Evolutionary conservation across 176 grass and related monocot genomes (phyloP).

Genomic region (Rhynchospora tenuis): DNA sequence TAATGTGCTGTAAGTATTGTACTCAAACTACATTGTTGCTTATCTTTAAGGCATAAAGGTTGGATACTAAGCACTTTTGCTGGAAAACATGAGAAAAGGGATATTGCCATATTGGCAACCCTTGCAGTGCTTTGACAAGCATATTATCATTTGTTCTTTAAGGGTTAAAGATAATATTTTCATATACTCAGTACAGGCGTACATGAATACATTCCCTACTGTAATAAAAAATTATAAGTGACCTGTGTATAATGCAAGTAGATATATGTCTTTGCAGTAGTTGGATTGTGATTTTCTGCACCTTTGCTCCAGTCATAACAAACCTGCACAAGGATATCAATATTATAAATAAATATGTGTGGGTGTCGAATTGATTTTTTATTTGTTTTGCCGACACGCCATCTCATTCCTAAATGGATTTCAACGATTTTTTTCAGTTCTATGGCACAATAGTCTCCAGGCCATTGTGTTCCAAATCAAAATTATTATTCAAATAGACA

Average conservation of each 20-base stretch:
- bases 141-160: neutral
- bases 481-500: no score
- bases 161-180: neutral
- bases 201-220: neutral
- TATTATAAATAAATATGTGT: no score
- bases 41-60: neutral
- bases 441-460: no score
- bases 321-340: slow-evolving; percentile 25
- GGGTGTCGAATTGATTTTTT: no score
- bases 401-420: no score
- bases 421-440: no score
- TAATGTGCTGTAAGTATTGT: neutral
- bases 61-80: neutral
- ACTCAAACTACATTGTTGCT: neutral
- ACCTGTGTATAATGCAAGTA: slow-evolving; percentile 91
- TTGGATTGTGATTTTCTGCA: slow-evolving; percentile 92
- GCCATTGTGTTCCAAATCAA: no score
- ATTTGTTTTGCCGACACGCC: no score
- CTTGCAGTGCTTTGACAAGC: neutral
- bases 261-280: slow-evolving; percentile 85
- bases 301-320: slow-evolving; percentile 97
- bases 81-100: neutral
- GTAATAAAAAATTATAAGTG: neutral
- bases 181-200: neutral
- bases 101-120: neutral